Evolutionary conservation across 2,329 filamentous ascomycete genomes (phyloP).

Genomic region (Aureobasidium melanogenum): DNA sequence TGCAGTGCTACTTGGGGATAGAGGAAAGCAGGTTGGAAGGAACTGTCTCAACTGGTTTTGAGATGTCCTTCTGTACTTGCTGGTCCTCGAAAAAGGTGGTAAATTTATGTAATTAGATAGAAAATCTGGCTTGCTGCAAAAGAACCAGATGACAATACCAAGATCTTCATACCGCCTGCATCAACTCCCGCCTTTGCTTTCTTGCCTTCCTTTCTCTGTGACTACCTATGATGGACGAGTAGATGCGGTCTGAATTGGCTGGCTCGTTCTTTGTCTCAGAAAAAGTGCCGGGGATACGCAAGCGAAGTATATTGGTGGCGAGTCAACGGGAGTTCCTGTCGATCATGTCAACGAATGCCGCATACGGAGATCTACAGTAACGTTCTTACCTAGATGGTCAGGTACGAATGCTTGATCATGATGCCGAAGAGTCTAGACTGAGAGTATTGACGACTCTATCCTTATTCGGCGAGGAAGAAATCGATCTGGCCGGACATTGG

Average conservation of each 20-base stretch:
- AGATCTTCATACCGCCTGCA: not conserved
- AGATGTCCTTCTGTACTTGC: not conserved
- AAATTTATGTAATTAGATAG: constrained; percentile 4
- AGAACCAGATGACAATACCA: not conserved
- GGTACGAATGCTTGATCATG: not conserved
- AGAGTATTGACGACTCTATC: not conserved
- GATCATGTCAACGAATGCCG: not conserved
- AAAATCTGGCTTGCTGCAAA: not conserved
- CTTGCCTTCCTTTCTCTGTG: not conserved
- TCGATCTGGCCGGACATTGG: too few relatives aligned
- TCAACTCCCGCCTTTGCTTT: not conserved
- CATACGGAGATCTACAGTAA: not conserved
- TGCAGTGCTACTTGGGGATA: not conserved
- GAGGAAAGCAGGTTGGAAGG: not conserved
- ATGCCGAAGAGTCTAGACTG: not conserved
- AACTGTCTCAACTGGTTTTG: not conserved
- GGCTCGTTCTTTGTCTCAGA: not conserved
- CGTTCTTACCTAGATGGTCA: not conserved
- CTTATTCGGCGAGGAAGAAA: not conserved
- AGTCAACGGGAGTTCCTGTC: constrained; percentile 2
- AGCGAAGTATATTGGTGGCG: not conserved
- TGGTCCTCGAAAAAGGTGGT: not conserved
- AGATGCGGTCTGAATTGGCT: not conserved
- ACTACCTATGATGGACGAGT: not conserved
- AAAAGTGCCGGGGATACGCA: not conserved